phyloP scores from a whole-genome alignment of 1,284 basidiomycete species.

The Ceratobasidium sp. region DNA sequence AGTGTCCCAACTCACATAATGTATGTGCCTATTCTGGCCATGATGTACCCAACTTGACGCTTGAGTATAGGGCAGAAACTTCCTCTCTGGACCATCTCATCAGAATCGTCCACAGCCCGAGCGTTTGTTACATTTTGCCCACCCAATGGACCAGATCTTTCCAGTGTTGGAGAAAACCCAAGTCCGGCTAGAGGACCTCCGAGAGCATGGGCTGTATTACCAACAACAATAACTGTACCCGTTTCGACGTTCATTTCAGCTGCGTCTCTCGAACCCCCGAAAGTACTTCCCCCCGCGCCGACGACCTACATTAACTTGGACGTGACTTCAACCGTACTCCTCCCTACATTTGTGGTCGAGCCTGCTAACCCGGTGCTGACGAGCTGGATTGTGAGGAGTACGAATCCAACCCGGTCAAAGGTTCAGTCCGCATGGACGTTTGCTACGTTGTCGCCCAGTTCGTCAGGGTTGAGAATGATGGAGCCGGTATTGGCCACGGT shows the following conservation, averaged over 20 bases:
- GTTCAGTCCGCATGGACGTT: too few relatives aligned
- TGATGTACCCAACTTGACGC: not conserved
- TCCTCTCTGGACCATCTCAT: not conserved
- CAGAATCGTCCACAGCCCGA: not conserved
- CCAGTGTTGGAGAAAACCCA: not conserved
- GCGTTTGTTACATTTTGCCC: slow-evolving; percentile 17
- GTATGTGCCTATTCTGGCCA: not conserved
- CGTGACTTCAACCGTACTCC: not conserved
- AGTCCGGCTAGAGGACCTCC: not conserved
- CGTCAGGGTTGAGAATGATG: too few relatives aligned
- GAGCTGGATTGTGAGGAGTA: too few relatives aligned
- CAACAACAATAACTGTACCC: not conserved
- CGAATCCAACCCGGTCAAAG: too few relatives aligned
- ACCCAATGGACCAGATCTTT: not conserved
- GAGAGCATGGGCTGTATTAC: not conserved
- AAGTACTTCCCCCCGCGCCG: not conserved
- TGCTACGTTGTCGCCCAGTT: too few relatives aligned
- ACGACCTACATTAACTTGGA: not conserved
- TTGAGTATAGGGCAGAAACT: not conserved
- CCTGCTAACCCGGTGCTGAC: too few relatives aligned
- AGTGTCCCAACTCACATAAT: slow-evolving; percentile 11
- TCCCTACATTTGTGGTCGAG: too few relatives aligned
- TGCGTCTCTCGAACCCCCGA: not conserved
- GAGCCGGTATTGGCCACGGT: too few relatives aligned
- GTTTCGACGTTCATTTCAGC: slow-evolving; percentile 10